phyloP scores from a whole-genome alignment of 2,329 filamentous ascomycete genomes.

The Magnaporthales sp. region DNA sequence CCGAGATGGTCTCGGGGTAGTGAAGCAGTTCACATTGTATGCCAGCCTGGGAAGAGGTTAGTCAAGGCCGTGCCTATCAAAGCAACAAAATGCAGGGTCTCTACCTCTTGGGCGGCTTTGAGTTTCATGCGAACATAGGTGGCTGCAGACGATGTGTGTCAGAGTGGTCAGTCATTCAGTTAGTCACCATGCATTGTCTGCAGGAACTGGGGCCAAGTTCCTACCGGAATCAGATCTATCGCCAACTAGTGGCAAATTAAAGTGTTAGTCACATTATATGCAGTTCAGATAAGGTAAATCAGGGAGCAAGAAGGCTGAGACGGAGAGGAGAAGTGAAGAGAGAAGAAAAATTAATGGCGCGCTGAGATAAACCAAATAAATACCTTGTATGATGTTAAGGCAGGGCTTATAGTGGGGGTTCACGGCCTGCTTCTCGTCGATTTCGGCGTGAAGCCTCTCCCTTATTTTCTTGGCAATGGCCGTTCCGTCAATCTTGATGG shows the following conservation, averaged over 20 bases:
- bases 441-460: slow-evolving; percentile 70
- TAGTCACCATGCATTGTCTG: neutral
- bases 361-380: no score
- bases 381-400: slow-evolving; percentile 94
- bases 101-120: slow-evolving; percentile 87
- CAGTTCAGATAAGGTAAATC: slow-evolving; percentile 7
- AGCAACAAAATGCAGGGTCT: slow-evolving; percentile 12
- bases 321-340: slow-evolving; percentile 7
- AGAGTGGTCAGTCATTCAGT: neutral
- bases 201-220: slow-evolving; percentile 17
- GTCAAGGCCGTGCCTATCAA: neutral
- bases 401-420: slow-evolving; percentile 86
- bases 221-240: slow-evolving; percentile 86
- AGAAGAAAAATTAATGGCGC: slow-evolving; percentile 24
- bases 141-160: slow-evolving; percentile 35
- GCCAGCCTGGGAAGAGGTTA: slow-evolving; percentile 55
- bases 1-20: slow-evolving; percentile 70
- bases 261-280: neutral
- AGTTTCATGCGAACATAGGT: slow-evolving; percentile 99
- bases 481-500: slow-evolving; percentile 89
- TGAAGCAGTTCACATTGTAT: slow-evolving; percentile 83
- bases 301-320: no score
- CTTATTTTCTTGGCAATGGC: slow-evolving; percentile 90
- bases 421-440: slow-evolving; percentile 67
- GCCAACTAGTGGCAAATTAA: slow-evolving; percentile 55